Percentiles rank a stretch among this genome's conserved stretches.
These are phyloP conservation scores for Hypomyces rosellus DNA, from an alignment of 2,329 filamentous ascomycete genomes.

Conservation along the genomic window DNA sequence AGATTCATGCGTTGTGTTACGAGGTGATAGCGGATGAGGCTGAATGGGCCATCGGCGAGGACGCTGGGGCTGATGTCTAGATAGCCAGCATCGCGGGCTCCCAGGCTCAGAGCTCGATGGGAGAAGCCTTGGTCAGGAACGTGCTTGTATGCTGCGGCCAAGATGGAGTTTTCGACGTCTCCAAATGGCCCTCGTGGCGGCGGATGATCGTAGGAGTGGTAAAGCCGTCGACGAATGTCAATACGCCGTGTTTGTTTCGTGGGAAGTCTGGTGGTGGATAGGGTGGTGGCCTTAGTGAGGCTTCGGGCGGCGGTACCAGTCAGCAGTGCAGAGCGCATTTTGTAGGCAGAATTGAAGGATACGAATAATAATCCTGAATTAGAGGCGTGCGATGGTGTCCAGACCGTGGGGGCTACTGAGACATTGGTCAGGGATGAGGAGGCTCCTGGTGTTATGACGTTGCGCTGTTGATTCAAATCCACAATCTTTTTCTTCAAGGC, in stretches of 20 bases:
- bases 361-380: too few species aligned
- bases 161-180: constrained; percentile 65
- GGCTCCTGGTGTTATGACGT: background rate
- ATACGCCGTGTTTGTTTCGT: too few species aligned
- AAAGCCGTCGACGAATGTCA: constrained; percentile 28
- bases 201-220: constrained; percentile 69
- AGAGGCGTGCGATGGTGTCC: too few species aligned
- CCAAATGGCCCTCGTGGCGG: constrained; percentile 56
- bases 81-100: constrained; percentile 78
- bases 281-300: background rate
- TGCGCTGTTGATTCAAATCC: background rate
- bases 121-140: constrained; percentile 83
- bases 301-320: background rate
- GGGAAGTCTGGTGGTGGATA: background rate
- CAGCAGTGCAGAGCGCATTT: background rate
- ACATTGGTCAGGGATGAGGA: too few species aligned
- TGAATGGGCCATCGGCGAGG: constrained; percentile 72
- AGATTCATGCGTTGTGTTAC: constrained; percentile 59
- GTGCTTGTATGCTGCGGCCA: constrained; percentile 72
- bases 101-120: constrained; percentile 61
- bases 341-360: background rate
- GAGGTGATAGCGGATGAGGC: constrained; percentile 74
- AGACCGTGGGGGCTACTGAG: too few species aligned
- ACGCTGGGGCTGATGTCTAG: constrained; percentile 80
- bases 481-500: background rate